A percentile compares a stretch with the other conserved stretches of the same genome.
Conservation (phyloP, 2,329 filamentous ascomycete species). For the Hypoxylon sp. region DNA sequence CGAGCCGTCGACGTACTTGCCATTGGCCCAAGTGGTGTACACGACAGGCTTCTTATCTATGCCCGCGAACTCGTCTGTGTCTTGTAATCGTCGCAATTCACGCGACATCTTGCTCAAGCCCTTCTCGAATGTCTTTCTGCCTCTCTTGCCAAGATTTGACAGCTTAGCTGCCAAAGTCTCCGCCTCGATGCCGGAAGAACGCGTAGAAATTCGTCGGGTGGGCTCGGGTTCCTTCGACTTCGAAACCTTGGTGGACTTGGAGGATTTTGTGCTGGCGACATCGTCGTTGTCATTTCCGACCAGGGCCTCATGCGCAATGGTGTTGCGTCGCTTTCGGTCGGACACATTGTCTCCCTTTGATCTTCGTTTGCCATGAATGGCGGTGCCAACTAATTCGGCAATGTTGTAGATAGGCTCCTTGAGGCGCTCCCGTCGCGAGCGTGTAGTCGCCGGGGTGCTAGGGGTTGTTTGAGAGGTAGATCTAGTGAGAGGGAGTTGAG, state of each 20-base stretch:
- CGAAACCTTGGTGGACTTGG: slow-evolving; percentile 32
- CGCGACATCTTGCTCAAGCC: slow-evolving; percentile 63
- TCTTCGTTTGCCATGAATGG: slow-evolving; percentile 69
- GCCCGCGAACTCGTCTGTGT: slow-evolving; percentile 72
- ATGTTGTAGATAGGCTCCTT: slow-evolving; percentile 76
- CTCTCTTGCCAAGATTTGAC: slow-evolving; percentile 71
- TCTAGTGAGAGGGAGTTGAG: slow-evolving; percentile 6
- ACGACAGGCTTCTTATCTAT: slow-evolving; percentile 70
- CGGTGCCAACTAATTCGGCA: slow-evolving; percentile 71
- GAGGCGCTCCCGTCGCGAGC: slow-evolving; percentile 68
- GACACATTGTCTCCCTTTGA: slow-evolving; percentile 64
- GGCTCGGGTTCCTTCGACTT: slow-evolving; percentile 51
- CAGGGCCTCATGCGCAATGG: slow-evolving; percentile 59
- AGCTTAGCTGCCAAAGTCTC: slow-evolving; percentile 62
- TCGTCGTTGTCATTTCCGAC: slow-evolving; percentile 48
- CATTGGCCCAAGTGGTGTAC: slow-evolving; percentile 74
- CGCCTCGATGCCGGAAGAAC: slow-evolving; percentile 59
- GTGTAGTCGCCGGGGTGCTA: slow-evolving; percentile 54
- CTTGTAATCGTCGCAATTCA: slow-evolving; percentile 70
- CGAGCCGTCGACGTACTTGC: slow-evolving; percentile 66
- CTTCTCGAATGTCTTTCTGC: slow-evolving; percentile 67
- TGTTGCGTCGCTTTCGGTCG: slow-evolving; percentile 59
- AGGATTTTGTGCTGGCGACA: slow-evolving; percentile 47
- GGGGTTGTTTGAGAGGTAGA: slow-evolving; percentile 41
- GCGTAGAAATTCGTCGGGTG: slow-evolving; percentile 60